Percentiles rank a stretch among this genome's conserved stretches.
These are phyloP conservation scores for Penicillium antarcticum DNA, from an alignment of 495 filamentous ascomycete genomes.

Conservation along the genomic window DNA sequence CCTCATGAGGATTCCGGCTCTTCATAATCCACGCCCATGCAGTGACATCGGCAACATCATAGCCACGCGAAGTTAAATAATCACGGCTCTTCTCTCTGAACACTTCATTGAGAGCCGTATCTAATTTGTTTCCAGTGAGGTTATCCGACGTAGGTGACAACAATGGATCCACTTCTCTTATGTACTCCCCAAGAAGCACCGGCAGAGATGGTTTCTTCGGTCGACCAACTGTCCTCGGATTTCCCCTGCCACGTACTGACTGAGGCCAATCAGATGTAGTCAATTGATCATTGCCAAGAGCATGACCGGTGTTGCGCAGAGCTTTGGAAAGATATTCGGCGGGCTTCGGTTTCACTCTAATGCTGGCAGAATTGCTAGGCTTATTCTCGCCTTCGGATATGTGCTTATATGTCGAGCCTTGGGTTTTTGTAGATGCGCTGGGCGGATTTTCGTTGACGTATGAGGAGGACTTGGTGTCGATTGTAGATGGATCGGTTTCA, in stretches of 20 bases:
- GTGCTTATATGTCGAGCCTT: neutral
- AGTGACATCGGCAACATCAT: constrained; percentile 47
- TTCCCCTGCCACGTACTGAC: neutral
- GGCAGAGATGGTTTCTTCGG: constrained; percentile 27
- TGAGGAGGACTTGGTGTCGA: neutral
- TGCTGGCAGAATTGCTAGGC: neutral
- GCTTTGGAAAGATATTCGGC: constrained; percentile 34
- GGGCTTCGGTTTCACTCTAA: constrained; percentile 24
- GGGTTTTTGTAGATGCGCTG: neutral
- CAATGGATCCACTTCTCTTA: constrained; percentile 34
- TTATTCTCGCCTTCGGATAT: neutral
- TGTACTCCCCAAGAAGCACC: constrained; percentile 37
- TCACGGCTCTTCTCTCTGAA: constrained; percentile 27
- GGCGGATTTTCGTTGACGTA: neutral
- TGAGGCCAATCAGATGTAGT: neutral
- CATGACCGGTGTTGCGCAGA: constrained; percentile 25
- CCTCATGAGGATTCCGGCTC: constrained; percentile 34
- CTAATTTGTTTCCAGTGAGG: constrained; percentile 4
- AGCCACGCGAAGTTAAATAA: constrained; percentile 39
- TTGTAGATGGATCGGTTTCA: neutral
- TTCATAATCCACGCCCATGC: constrained; percentile 58
- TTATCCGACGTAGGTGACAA: constrained; percentile 13
- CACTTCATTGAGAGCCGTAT: constrained; percentile 29
- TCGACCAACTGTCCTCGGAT: constrained; percentile 8
- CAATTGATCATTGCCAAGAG: constrained; percentile 9